A percentile compares a stretch with the other conserved stretches of the same genome.
These are phyloP conservation scores for Euphrasia arctica DNA, from an alignment of 305 asterid genomes.

Conservation along the genomic window DNA sequence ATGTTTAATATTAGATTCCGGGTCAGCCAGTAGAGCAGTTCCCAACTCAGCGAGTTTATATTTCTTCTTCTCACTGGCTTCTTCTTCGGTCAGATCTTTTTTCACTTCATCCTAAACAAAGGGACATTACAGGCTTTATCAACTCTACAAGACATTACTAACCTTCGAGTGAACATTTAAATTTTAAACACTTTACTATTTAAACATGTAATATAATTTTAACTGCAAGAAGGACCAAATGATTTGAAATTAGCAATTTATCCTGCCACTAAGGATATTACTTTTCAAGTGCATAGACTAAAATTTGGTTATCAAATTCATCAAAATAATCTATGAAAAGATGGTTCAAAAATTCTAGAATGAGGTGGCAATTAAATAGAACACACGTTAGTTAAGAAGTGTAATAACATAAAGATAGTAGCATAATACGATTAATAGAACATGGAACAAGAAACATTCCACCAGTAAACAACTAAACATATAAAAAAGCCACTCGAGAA, in stretches of 20 bases:
- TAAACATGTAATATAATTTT: constrained; percentile 10
- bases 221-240: not conserved
- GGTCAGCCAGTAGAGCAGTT: constrained; percentile 77
- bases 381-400: constrained; percentile 3
- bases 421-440: not conserved
- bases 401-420: not conserved
- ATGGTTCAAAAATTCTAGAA: not conserved
- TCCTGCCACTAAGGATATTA: not conserved
- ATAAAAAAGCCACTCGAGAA: constrained; percentile 5
- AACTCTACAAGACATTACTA: not conserved
- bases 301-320: not conserved
- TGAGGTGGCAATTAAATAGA: constrained; percentile 1
- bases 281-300: not conserved
- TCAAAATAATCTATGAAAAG: not conserved
- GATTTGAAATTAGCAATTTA: not conserved
- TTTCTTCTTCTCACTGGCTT: constrained; percentile 65
- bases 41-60: constrained; percentile 88
- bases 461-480: not conserved
- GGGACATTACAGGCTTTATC: not conserved
- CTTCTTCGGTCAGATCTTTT: constrained; percentile 76
- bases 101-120: constrained; percentile 68
- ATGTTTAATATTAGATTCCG: constrained; percentile 74
- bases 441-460: not conserved
- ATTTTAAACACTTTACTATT: not conserved
- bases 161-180: not conserved